phyloP scores from a whole-genome alignment of 2,329 filamentous ascomycete species.

The Cladosporium colombiae region DNA sequence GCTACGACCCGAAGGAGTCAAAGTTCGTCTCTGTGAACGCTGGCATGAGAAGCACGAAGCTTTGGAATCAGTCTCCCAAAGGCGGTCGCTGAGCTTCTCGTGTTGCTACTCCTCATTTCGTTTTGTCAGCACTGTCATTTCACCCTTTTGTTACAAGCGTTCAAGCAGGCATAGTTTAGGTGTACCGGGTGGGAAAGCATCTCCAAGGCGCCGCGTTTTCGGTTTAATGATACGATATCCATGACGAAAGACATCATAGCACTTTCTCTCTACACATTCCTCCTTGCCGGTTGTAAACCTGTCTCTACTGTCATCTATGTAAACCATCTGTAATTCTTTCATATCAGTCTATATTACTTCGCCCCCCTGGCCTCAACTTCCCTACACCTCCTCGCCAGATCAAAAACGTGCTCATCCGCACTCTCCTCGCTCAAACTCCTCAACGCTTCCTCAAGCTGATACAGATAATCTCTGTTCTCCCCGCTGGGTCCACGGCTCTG shows the following conservation, averaged over 20 bases:
- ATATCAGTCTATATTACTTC: not conserved
- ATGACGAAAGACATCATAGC: constrained; percentile 8
- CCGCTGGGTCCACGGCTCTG: constrained; percentile 79
- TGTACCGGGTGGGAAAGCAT: constrained; percentile 8
- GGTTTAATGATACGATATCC: constrained; percentile 12
- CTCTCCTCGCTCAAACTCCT: constrained; percentile 70
- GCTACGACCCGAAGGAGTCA: constrained; percentile 47
- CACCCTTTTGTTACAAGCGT: constrained; percentile 14
- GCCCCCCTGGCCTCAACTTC: constrained; percentile 54
- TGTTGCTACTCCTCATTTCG: not conserved
- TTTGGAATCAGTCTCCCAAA: constrained; percentile 42
- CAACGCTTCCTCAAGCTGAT: constrained; percentile 75
- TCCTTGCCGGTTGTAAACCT: not conserved
- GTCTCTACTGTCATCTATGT: not conserved
- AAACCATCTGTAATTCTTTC: not conserved
- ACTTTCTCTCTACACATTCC: not conserved
- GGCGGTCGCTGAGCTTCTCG: constrained; percentile 39
- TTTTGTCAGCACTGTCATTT: constrained; percentile 13
- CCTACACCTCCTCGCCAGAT: constrained; percentile 73
- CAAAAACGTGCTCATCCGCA: constrained; percentile 79
- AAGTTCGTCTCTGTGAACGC: constrained; percentile 40
- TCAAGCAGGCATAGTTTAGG: constrained; percentile 16
- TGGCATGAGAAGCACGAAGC: constrained; percentile 34
- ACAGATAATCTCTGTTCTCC: constrained; percentile 85
- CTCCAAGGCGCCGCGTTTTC: constrained; percentile 3